phyloP scores from a whole-genome alignment of 148 eudicot species.

The Silene uniflora region DNA sequence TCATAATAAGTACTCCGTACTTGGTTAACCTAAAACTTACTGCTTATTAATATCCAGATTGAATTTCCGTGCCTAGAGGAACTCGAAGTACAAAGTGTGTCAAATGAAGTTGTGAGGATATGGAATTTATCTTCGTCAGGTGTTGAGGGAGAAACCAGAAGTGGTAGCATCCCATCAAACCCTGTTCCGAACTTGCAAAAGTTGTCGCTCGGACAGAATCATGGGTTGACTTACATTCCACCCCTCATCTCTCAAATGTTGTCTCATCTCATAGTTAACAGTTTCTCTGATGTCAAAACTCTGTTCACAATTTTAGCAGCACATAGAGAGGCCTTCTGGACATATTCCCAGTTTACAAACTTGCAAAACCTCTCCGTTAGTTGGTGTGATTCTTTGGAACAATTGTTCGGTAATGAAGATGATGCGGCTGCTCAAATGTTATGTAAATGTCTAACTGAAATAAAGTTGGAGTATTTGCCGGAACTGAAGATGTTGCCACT shows the following conservation, averaged over 20 bases:
- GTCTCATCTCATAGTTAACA: not conserved
- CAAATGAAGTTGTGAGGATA: not conserved
- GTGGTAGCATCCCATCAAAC: not conserved
- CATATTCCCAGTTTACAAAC: not conserved
- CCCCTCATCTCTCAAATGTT: not conserved
- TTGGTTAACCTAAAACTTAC: not conserved
- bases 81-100: not conserved
- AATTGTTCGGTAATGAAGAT: not conserved
- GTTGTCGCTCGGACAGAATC: not conserved
- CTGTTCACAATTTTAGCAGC: not conserved
- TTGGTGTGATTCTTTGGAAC: not conserved
- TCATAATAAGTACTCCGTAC: not conserved
- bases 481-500: no score
- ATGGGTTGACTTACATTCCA: not conserved
- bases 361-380: not conserved
- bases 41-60: slow-evolving; percentile 4
- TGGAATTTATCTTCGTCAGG: not conserved
- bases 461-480: not conserved
- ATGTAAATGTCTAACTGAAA: not conserved
- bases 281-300: not conserved
- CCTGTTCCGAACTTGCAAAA: not conserved
- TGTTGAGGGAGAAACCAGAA: not conserved
- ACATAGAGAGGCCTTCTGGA: not conserved
- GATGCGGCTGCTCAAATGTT: not conserved
- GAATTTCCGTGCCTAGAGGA: not conserved